Evolutionary conservation across 345 rosid genomes (phyloP).

Genomic region (Rubroshorea leprosula): DNA sequence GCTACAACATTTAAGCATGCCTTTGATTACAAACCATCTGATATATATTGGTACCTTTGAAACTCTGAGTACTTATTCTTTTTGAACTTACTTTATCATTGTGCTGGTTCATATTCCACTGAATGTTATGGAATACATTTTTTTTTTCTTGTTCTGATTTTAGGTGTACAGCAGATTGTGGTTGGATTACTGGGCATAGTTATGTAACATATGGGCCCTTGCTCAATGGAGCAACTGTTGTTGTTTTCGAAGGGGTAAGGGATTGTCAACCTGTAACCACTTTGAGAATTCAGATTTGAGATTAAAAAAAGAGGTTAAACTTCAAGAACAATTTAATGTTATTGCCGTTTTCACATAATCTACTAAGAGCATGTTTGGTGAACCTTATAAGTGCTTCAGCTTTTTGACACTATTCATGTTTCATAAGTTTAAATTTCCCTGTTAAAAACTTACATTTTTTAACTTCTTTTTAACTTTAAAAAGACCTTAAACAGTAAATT

Average conservation of each 20-base stretch:
- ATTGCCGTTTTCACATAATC: not conserved
- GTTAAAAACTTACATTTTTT: too few species aligned
- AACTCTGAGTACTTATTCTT: slow-evolving; percentile 11
- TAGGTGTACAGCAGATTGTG: slow-evolving; percentile 99
- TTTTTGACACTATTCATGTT: too few species aligned
- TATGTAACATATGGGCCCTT: slow-evolving; percentile 96
- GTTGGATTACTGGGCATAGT: slow-evolving; percentile 99
- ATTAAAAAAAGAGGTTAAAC: too few species aligned
- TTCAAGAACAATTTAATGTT: not conserved
- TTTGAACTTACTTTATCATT: slow-evolving; percentile 11
- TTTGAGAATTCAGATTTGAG: too few species aligned
- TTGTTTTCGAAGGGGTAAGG: slow-evolving; percentile 93
- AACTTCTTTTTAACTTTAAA: too few species aligned
- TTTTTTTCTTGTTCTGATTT: slow-evolving; percentile 11
- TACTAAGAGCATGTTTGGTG: too few species aligned
- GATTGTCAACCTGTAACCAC: not conserved
- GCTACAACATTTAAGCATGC: slow-evolving; percentile 98
- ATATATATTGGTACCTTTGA: slow-evolving; percentile 72
- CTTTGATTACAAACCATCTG: slow-evolving; percentile 88
- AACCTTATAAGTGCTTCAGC: too few species aligned
- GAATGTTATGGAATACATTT: not conserved
- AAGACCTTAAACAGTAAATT: too few species aligned
- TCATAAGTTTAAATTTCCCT: too few species aligned
- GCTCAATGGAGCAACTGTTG: slow-evolving; percentile 85
- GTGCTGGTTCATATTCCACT: slow-evolving; percentile 5